These are phyloP conservation scores for Exophiala sp. DNA, from an alignment of 2,329 filamentous ascomycete genomes.

Conservation along the genomic window DNA sequence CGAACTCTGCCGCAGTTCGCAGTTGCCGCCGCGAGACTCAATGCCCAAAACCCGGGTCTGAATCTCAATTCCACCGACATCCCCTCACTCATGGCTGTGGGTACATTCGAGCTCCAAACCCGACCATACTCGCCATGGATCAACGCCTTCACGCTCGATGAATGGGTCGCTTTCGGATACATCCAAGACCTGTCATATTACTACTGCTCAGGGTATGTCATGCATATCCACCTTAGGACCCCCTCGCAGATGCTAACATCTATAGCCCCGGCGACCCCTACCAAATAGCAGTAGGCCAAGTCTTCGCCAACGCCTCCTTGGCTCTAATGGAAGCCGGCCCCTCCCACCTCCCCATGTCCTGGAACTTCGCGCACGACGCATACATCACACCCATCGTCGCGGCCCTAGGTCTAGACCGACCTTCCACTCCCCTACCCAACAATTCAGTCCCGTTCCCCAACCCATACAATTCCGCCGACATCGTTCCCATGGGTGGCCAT, in stretches of 20 bases:
- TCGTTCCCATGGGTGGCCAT: slow-evolving; percentile 9
- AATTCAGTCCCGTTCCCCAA: slow-evolving; percentile 7
- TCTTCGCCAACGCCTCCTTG: slow-evolving; percentile 7
- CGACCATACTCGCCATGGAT: slow-evolving; percentile 6
- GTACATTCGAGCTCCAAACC: slow-evolving; percentile 3
- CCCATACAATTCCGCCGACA: slow-evolving; percentile 4
- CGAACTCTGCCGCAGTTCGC: slow-evolving; percentile 2
- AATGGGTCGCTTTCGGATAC: slow-evolving; percentile 10
- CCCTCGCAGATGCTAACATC: background rate
- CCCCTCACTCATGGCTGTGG: slow-evolving; percentile 3
- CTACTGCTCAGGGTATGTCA: slow-evolving; percentile 6
- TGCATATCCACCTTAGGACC: background rate
- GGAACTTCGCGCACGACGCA: slow-evolving; percentile 10
- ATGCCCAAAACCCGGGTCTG: slow-evolving; percentile 8
- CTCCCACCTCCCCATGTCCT: slow-evolving; percentile 3
- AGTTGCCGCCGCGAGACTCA: slow-evolving; percentile 4
- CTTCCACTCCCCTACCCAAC: slow-evolving; percentile 1
- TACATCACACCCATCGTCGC: slow-evolving; percentile 8
- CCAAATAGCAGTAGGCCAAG: slow-evolving; percentile 5
- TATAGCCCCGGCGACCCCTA: slow-evolving; percentile 6
- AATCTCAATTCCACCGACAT: slow-evolving; percentile 6
- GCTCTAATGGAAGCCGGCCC: slow-evolving; percentile 4
- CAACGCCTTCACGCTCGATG: slow-evolving; percentile 8
- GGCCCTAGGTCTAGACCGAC: slow-evolving; percentile 4
- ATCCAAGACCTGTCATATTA: slow-evolving; percentile 8